Conservation (phyloP, 2,329 filamentous ascomycete species). For the Phaeophleospora eucalypticola region DNA sequence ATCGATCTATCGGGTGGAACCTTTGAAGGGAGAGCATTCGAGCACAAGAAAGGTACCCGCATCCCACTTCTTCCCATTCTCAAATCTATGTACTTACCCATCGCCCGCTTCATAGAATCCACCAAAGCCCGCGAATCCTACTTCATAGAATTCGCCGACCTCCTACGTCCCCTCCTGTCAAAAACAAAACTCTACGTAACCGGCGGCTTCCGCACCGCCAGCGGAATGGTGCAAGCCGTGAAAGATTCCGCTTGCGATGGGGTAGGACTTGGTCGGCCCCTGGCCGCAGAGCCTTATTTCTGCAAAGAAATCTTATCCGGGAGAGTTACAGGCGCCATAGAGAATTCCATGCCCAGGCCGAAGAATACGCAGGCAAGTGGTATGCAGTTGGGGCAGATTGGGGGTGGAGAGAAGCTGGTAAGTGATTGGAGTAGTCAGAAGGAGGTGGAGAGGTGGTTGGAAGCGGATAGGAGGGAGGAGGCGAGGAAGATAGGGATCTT, state of each 20-base stretch:
- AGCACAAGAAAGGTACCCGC: constrained; percentile 30
- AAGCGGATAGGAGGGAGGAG: constrained; percentile 28
- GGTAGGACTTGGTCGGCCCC: constrained; percentile 28
- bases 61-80: no score
- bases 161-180: constrained; percentile 27
- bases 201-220: constrained; percentile 30
- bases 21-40: constrained; percentile 27
- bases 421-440: constrained; percentile 31
- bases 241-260: constrained; percentile 25
- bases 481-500: constrained; percentile 26
- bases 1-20: constrained; percentile 29
- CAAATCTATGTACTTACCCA: no score
- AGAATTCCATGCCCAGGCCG: constrained; percentile 29
- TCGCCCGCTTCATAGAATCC: constrained; percentile 5
- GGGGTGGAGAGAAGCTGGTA: constrained; percentile 22
- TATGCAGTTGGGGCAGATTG: constrained; percentile 30
- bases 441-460: constrained; percentile 30
- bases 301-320: constrained; percentile 30
- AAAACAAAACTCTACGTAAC: constrained; percentile 33
- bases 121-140: constrained; percentile 28
- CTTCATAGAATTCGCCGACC: constrained; percentile 32
- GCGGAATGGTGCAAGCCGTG: constrained; percentile 28
- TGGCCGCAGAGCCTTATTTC: constrained; percentile 29
- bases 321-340: constrained; percentile 26
- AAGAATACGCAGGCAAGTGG: constrained; percentile 31